Conservation (phyloP, 2,329 filamentous ascomycete genomes). For the Exophiala sp. region DNA sequence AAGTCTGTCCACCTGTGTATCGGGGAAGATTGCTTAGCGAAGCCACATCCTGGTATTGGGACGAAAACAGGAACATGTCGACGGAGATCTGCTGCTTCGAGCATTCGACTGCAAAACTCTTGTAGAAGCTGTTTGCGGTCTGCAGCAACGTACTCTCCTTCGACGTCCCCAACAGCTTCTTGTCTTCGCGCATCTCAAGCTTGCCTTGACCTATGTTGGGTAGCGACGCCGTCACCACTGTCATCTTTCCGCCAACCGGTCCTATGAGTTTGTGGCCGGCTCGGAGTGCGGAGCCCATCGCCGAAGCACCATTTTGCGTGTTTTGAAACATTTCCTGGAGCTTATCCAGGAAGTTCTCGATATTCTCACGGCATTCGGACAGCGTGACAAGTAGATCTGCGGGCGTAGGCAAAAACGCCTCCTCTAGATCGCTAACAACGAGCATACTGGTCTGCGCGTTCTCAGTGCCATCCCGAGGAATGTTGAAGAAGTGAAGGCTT, state of each 20-base stretch:
- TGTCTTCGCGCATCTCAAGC: constrained; percentile 90
- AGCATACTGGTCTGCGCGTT: constrained; percentile 82
- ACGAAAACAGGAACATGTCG: constrained; percentile 96
- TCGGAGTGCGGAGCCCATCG: constrained; percentile 87
- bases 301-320: constrained; percentile 82
- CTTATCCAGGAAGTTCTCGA: constrained; percentile 84
- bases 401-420: constrained; percentile 92
- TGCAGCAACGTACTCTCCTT: constrained; percentile 85
- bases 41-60: constrained; percentile 94
- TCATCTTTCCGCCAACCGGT: constrained; percentile 88
- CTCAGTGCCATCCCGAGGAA: constrained; percentile 82
- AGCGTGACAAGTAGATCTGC: constrained; percentile 85
- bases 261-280: constrained; percentile 95
- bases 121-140: constrained; percentile 94
- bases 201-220: constrained; percentile 87
- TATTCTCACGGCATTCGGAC: constrained; percentile 79
- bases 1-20: constrained; percentile 96
- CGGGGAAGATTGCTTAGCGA: constrained; percentile 90
- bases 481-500: constrained; percentile 90
- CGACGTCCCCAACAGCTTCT: constrained; percentile 87
- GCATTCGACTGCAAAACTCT: constrained; percentile 97
- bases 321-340: constrained; percentile 95
- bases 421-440: constrained; percentile 88
- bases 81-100: constrained; percentile 98
- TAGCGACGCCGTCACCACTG: constrained; percentile 80